These are phyloP conservation scores for Metschnikowia picachoensis DNA, from an alignment of 805 yeast genomes.

Conservation along the genomic window DNA sequence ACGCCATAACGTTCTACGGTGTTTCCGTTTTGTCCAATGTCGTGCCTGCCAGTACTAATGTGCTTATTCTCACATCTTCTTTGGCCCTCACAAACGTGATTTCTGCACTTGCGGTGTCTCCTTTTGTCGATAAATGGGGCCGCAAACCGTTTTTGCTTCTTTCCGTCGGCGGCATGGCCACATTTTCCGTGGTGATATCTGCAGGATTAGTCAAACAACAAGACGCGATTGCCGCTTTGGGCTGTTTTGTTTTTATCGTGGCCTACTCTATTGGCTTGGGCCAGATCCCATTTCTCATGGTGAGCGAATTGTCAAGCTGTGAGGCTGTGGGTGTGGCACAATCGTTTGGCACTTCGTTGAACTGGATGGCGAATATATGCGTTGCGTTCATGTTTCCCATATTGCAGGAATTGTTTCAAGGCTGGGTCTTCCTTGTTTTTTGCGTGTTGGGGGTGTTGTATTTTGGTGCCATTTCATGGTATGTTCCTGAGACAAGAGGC, in stretches of 20 bases:
- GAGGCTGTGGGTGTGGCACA: constrained; percentile 34
- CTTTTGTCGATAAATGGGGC: constrained; percentile 19
- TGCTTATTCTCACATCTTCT: constrained; percentile 17
- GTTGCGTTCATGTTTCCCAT: constrained; percentile 33
- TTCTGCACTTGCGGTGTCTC: constrained; percentile 15
- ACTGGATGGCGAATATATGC: constrained; percentile 33
- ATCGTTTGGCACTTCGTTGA: constrained; percentile 31
- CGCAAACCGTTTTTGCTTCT: constrained; percentile 26
- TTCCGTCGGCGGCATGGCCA: constrained; percentile 23
- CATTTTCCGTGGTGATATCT: constrained; percentile 25
- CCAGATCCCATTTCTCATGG: constrained; percentile 37
- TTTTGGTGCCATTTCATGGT: constrained; percentile 17
- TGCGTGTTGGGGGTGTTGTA: constrained; percentile 19
- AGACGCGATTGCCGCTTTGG: constrained; percentile 20
- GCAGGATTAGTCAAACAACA: constrained; percentile 19
- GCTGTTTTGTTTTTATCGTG: constrained; percentile 31
- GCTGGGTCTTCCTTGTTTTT: constrained; percentile 29
- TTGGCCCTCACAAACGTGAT: constrained; percentile 20
- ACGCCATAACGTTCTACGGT: constrained; percentile 25
- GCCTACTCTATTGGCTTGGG: constrained; percentile 36
- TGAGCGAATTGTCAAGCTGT: constrained; percentile 32
- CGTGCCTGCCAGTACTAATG: constrained; percentile 14
- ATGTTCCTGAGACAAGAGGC: constrained; percentile 35
- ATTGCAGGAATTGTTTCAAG: constrained; percentile 24
- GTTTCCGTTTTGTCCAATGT: constrained; percentile 18